Percentiles rank a stretch among this genome's conserved stretches.
Evolutionary conservation across 140 eudicot genomes (phyloP).

Genomic region (Flaveria floridana): DNA sequence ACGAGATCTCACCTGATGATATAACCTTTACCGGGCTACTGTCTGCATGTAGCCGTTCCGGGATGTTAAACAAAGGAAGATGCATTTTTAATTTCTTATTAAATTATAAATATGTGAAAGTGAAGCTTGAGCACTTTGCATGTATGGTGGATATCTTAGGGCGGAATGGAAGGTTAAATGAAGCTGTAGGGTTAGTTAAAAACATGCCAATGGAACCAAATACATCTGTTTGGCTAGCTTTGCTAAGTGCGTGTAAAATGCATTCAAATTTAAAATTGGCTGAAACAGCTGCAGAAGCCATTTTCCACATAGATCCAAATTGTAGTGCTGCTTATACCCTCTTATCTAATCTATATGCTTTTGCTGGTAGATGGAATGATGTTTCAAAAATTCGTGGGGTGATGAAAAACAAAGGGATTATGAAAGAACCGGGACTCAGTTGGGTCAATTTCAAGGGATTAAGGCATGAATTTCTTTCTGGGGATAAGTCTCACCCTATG

Average conservation of each 20-base stretch:
- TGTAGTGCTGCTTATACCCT: constrained; percentile 66
- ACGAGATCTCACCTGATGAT: constrained; percentile 54
- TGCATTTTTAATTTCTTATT: constrained; percentile 41
- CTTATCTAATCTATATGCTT: constrained; percentile 65
- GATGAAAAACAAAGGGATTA: constrained; percentile 53
- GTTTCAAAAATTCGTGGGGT: constrained; percentile 55
- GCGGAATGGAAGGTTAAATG: constrained; percentile 54
- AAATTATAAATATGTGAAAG: constrained; percentile 14
- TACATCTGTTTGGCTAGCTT: constrained; percentile 53
- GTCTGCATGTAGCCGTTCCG: constrained; percentile 71
- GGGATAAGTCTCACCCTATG: constrained; percentile 50
- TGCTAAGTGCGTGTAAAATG: constrained; percentile 66
- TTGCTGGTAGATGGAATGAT: constrained; percentile 68
- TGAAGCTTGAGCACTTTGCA: constrained; percentile 74
- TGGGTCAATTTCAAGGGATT: constrained; percentile 54
- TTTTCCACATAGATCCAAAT: constrained; percentile 53
- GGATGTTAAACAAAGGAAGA: constrained; percentile 63
- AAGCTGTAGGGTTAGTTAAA: constrained; percentile 66
- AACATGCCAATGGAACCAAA: constrained; percentile 68
- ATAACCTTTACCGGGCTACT: constrained; percentile 80
- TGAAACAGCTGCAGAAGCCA: constrained; percentile 50
- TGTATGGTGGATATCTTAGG: constrained; percentile 88
- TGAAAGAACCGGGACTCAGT: constrained; percentile 61
- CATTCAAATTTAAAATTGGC: constrained; percentile 64
- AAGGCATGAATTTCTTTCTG: constrained; percentile 45